These are phyloP conservation scores for Celoporthe dispersa DNA, from an alignment of 2,329 filamentous ascomycete genomes.

Conservation along the genomic window DNA sequence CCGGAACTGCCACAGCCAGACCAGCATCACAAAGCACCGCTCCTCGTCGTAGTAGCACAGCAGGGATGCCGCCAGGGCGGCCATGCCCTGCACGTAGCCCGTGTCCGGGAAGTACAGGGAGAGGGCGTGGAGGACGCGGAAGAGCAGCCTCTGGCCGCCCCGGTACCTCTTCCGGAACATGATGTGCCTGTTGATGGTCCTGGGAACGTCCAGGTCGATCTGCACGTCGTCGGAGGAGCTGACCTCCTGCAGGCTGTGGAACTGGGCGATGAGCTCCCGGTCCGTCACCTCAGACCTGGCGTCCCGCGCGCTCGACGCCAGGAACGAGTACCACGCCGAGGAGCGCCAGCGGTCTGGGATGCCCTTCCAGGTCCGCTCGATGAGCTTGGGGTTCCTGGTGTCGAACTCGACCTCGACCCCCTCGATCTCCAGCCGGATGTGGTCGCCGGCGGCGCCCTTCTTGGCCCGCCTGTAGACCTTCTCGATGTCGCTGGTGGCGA, in stretches of 20 bases:
- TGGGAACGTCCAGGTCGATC: constrained; percentile 94
- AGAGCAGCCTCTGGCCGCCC: constrained; percentile 88
- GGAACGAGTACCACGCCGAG: constrained; percentile 93
- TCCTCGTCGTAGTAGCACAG: constrained; percentile 98
- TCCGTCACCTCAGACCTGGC: constrained; percentile 68
- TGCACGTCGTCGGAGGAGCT: constrained; percentile 90
- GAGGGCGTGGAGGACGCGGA: constrained; percentile 89
- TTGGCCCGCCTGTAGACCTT: constrained; percentile 67
- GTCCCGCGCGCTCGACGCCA: constrained; percentile 74
- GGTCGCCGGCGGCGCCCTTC: constrained; percentile 64
- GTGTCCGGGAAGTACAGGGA: constrained; percentile 89
- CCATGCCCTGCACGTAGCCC: constrained; percentile 98
- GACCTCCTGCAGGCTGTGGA: constrained; percentile 72
- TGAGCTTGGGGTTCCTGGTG: constrained; percentile 77
- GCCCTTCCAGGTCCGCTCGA: constrained; percentile 95
- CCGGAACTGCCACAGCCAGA: constrained; percentile 88
- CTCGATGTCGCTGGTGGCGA: constrained; percentile 74
- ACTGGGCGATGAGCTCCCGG: constrained; percentile 71
- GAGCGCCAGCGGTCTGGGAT: constrained; percentile 95
- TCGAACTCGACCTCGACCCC: constrained; percentile 80
- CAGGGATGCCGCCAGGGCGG: constrained; percentile 85
- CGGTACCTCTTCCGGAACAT: constrained; percentile 95
- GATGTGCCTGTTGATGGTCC: constrained; percentile 93
- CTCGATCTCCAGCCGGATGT: constrained; percentile 54
- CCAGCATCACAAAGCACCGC: constrained; percentile 91